Evolutionary conservation across 2,329 filamentous ascomycete species (phyloP).

Genomic region (Trichoderma oligosporum): DNA sequence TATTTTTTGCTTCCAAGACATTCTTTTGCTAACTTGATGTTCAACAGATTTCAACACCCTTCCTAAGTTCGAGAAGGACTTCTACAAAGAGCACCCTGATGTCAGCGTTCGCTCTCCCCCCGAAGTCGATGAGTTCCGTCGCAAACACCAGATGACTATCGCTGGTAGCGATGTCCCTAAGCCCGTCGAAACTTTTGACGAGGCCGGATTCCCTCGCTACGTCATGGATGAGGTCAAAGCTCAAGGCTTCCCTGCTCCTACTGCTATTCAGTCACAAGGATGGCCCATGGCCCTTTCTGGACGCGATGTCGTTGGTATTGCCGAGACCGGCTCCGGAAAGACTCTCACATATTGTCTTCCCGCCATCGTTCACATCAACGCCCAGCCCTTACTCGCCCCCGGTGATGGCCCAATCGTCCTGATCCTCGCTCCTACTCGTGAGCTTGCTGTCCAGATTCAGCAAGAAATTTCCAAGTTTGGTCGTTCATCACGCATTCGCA

Average conservation of each 20-base stretch:
- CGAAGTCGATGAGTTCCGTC: slow-evolving; percentile 86
- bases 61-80: slow-evolving; percentile 98
- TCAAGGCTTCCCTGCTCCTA: slow-evolving; percentile 90
- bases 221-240: slow-evolving; percentile 99
- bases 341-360: slow-evolving; percentile 97
- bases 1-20: background rate
- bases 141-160: slow-evolving; percentile 78
- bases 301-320: slow-evolving; percentile 97
- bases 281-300: slow-evolving; percentile 99
- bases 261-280: slow-evolving; percentile 94
- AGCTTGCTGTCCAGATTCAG: slow-evolving; percentile 97
- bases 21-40: slow-evolving; percentile 24
- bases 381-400: slow-evolving; percentile 89
- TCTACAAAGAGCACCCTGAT: slow-evolving; percentile 91
- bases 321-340: slow-evolving; percentile 98
- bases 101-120: slow-evolving; percentile 69
- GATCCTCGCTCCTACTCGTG: slow-evolving; percentile 92
- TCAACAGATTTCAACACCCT: slow-evolving; percentile 65
- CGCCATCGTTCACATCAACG: slow-evolving; percentile 98
- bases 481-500: slow-evolving; percentile 94
- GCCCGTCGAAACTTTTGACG: slow-evolving; percentile 94
- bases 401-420: slow-evolving; percentile 96
- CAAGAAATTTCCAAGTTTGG: slow-evolving; percentile 98
- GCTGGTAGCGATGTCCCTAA: slow-evolving; percentile 79
- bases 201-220: slow-evolving; percentile 94